These are phyloP conservation scores for Colletotrichum phormii DNA, from an alignment of 2,329 filamentous ascomycete genomes.

Conservation along the genomic window DNA sequence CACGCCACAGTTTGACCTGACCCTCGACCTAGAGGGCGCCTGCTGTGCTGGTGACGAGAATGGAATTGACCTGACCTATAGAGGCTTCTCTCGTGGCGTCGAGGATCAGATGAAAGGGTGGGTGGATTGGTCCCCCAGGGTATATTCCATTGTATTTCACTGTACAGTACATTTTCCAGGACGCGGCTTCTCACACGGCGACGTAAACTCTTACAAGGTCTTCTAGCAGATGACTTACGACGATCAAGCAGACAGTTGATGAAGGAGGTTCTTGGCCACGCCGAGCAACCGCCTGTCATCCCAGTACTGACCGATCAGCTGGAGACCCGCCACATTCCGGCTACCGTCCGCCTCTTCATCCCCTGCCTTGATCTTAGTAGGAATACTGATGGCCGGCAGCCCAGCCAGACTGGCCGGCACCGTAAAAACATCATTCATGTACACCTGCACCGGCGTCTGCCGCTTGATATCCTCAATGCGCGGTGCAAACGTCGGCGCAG, in stretches of 20 bases:
- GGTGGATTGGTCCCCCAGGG: not conserved
- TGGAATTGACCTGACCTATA: not conserved
- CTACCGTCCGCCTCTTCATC: conserved; percentile 46
- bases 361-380: conserved; percentile 74
- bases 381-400: conserved; percentile 87
- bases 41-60: not conserved
- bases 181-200: not conserved
- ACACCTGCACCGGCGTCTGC: conserved; percentile 75
- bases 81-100: not conserved
- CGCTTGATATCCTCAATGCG: conserved; percentile 66
- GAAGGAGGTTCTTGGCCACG: conserved; percentile 62
- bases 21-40: not conserved
- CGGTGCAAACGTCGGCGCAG: conserved; percentile 82
- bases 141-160: conserved; percentile 19
- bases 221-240: not conserved
- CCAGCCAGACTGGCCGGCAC: conserved; percentile 95
- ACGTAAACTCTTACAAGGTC: not conserved
- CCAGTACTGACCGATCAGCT: conserved; percentile 85
- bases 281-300: conserved; percentile 75
- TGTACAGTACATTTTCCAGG: conserved; percentile 15
- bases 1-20: not conserved
- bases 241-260: conserved; percentile 39
- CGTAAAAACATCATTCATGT: conserved; percentile 95
- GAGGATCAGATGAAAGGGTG: not conserved
- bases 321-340: conserved; percentile 66